phyloP scores from a whole-genome alignment of 345 rosid species.

The Litchi chinensis region DNA sequence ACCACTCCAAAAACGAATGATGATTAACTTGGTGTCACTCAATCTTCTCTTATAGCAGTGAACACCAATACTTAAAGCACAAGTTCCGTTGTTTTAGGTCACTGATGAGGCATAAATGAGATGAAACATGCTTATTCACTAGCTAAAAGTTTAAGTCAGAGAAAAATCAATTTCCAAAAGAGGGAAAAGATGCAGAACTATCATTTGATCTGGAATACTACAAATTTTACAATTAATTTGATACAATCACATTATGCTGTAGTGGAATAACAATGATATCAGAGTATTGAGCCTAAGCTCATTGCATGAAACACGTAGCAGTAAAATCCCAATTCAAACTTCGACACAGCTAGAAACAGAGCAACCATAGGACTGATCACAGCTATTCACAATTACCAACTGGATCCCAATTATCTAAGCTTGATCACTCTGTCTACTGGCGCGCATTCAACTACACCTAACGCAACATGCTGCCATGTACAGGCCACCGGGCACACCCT shows the following conservation, averaged over 20 bases:
- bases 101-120: neutral
- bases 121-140: too few species aligned
- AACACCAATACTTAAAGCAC: slow-evolving; percentile 7
- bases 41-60: neutral
- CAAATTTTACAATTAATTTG: neutral
- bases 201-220: neutral
- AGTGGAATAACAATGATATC: neutral
- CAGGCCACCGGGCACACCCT: neutral
- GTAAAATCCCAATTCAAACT: neutral
- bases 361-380: neutral
- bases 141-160: neutral
- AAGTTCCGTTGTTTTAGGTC: slow-evolving; percentile 5
- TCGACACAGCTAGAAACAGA: neutral
- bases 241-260: neutral
- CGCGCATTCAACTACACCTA: neutral
- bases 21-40: neutral
- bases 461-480: neutral
- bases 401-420: neutral
- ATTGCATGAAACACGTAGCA: neutral
- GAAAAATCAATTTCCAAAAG: neutral
- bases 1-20: neutral
- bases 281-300: neutral
- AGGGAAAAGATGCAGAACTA: neutral
- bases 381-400: neutral
- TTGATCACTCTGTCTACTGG: neutral